Percentiles rank a stretch among this genome's conserved stretches.
phyloP scores from a whole-genome alignment of 1,284 basidiomycete genomes.

The Volvariella surrecta region DNA sequence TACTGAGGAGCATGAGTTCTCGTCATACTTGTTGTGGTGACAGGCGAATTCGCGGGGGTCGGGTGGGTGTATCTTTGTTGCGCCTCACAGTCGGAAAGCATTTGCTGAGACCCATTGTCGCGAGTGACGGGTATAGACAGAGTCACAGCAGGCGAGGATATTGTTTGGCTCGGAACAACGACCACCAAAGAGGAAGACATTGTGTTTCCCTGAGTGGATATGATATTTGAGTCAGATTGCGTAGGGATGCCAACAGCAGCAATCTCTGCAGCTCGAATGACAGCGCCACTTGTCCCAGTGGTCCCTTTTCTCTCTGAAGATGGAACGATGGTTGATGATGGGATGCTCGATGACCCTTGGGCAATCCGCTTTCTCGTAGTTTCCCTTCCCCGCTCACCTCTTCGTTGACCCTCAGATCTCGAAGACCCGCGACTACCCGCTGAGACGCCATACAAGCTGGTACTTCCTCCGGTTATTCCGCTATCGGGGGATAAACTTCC shows the following conservation, averaged over 20 bases:
- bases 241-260: no score
- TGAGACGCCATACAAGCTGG: no score
- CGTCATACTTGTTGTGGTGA: constrained; percentile 15
- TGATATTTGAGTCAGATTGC: no score
- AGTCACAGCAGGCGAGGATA: no score
- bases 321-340: constrained; percentile 3
- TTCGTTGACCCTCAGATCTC: no score
- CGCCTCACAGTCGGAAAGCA: constrained; percentile 26
- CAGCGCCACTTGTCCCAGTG: no score
- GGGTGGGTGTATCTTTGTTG: constrained; percentile 27
- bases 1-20: constrained; percentile 3
- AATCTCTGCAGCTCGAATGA: no score
- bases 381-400: neutral
- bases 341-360: constrained; percentile 3
- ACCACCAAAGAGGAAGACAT: no score
- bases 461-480: neutral
- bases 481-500: constrained; percentile 7
- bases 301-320: neutral
- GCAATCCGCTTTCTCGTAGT: neutral
- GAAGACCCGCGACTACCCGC: neutral
- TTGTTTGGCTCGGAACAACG: no score
- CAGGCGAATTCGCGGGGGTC: constrained; percentile 42
- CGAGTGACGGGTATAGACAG: no score
- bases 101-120: neutral
- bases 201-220: no score